Conservation (phyloP, 106 monocot species). For the Vanilla planifolia region DNA sequence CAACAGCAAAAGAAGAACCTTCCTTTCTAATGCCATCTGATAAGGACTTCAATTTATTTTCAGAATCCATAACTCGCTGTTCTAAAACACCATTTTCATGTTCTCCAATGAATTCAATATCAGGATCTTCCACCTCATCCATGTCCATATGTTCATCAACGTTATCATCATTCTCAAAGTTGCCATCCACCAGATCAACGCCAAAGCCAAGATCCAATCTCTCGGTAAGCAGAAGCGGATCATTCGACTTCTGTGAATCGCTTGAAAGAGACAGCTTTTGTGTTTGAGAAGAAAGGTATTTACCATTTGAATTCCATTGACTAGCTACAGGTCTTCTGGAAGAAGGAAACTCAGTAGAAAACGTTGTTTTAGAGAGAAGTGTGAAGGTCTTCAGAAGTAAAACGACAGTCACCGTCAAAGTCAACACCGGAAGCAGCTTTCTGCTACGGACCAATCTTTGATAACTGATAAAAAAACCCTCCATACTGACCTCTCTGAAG, state of each 20-base stretch:
- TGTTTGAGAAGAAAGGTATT: slow-evolving; percentile 1
- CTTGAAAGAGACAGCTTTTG: slow-evolving; percentile 20
- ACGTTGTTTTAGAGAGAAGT: slow-evolving; percentile 14
- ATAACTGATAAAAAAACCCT: neutral
- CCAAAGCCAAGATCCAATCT: slow-evolving; percentile 5
- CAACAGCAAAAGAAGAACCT: neutral
- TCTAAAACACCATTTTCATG: slow-evolving; percentile 15
- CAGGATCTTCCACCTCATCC: neutral
- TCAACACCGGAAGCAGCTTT: slow-evolving; percentile 20
- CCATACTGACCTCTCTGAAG: neutral
- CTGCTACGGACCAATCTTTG: slow-evolving; percentile 13
- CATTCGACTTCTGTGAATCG: slow-evolving; percentile 14
- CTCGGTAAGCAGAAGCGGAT: neutral
- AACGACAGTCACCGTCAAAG: slow-evolving; percentile 18
- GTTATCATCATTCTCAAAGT: neutral
- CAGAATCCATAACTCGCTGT: slow-evolving; percentile 21
- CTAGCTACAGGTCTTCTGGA: neutral
- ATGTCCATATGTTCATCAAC: neutral
- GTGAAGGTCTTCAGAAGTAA: slow-evolving; percentile 26
- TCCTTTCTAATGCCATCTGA: neutral
- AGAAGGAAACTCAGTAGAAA: slow-evolving; percentile 17
- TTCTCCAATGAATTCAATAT: neutral
- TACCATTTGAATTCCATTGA: neutral
- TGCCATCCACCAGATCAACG: neutral
- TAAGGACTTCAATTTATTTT: neutral